phyloP scores from a whole-genome alignment of 1,284 basidiomycete genomes.

The Rhodotorula mucilaginosa region DNA sequence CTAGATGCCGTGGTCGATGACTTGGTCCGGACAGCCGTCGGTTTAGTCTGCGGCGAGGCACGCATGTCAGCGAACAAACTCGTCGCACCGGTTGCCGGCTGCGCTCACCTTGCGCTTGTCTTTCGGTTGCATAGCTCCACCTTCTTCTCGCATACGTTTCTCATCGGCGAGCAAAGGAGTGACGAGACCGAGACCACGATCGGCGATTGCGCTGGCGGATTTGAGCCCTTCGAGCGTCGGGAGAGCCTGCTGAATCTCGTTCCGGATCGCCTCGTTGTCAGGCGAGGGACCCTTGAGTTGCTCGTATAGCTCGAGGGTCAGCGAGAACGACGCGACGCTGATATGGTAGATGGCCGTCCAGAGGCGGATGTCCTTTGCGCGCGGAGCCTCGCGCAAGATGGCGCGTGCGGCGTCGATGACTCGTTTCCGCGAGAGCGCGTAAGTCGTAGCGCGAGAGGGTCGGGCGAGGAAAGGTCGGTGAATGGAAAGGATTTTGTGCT shows the following conservation, averaged over 20 bases:
- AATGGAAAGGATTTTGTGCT: slow-evolving; percentile 38
- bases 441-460: slow-evolving; percentile 29
- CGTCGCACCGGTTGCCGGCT: neutral
- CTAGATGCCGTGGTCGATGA: neutral
- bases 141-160: slow-evolving; percentile 29
- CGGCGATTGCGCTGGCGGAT: slow-evolving; percentile 31
- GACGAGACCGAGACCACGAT: slow-evolving; percentile 31
- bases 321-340: slow-evolving; percentile 25
- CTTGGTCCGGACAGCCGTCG: neutral
- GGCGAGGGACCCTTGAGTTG: slow-evolving; percentile 24
- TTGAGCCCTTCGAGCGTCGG: slow-evolving; percentile 29
- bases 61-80: neutral
- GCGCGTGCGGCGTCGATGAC: slow-evolving; percentile 34
- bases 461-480: slow-evolving; percentile 37
- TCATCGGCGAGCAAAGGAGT: slow-evolving; percentile 33
- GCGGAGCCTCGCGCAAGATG: slow-evolving; percentile 31
- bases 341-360: slow-evolving; percentile 31
- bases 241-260: slow-evolving; percentile 25
- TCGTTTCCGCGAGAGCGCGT: slow-evolving; percentile 34
- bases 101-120: slow-evolving; percentile 18
- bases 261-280: slow-evolving; percentile 31
- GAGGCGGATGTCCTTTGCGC: slow-evolving; percentile 16
- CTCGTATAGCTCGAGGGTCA: slow-evolving; percentile 39
- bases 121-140: slow-evolving; percentile 2
- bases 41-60: neutral